Evolutionary conservation across 306 rosid genomes (phyloP).

Genomic region (Astragalus glycyphyllos): DNA sequence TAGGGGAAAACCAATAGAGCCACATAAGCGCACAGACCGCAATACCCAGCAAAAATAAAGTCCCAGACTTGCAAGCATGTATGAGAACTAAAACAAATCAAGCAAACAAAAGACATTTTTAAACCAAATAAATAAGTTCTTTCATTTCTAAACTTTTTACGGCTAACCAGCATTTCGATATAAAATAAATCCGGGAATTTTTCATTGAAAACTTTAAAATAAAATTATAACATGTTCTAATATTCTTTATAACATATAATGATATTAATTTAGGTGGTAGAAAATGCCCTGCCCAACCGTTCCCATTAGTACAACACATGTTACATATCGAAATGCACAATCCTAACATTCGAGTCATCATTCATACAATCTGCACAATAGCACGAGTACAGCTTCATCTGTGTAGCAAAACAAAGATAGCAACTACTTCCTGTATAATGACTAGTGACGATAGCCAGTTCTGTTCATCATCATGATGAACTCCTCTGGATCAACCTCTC

Average conservation of each 20-base stretch:
- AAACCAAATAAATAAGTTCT: no score
- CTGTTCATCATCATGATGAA: constrained; percentile 71
- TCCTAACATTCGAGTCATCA: constrained; percentile 1
- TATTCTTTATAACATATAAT: not conserved
- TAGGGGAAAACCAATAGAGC: no score
- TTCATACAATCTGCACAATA: constrained; percentile 3
- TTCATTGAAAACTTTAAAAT: no score
- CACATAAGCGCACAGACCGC: no score
- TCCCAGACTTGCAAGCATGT: no score
- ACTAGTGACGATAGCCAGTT: constrained; percentile 51
- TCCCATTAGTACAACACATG: not conserved
- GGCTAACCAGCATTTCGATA: no score
- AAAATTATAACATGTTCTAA: not conserved
- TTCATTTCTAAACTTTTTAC: no score
- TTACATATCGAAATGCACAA: constrained; percentile 1
- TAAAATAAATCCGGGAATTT: no score
- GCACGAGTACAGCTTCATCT: constrained; percentile 17
- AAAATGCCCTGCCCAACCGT: not conserved
- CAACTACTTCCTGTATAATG: constrained; percentile 12
- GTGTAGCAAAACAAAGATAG: constrained; percentile 26
- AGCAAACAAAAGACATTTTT: no score
- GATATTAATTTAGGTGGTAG: not conserved
- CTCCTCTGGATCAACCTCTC: constrained; percentile 68
- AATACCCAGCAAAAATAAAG: no score
- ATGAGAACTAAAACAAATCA: no score